Base-by-base conservation (phyloP, 108 stramenopile species). In the Thalassiosira profunda region DNA sequence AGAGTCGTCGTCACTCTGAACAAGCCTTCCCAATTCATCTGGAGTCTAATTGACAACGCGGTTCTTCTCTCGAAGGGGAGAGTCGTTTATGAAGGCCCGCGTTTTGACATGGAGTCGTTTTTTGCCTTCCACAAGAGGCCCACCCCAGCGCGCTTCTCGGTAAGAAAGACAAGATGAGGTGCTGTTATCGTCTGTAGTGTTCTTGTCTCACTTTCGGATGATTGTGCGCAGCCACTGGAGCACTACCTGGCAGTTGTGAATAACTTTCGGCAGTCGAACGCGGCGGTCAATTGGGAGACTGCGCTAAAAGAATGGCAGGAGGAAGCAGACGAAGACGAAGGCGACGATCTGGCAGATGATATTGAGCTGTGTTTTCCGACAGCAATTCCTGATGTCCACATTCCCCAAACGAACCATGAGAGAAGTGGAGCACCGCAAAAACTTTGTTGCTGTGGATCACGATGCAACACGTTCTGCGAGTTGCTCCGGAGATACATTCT, bases 1-100 rank as follows among this genome's bases (percentile, higher is more conserved):
- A 71, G 77, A 25, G 80, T 87, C 24, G 76, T 87, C 35, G 36
- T 87, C 4, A 87, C 86, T 15, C 81, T 87, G 20, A 76, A 84
- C 31, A 74, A 81, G 31, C 83, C 86, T 33, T 75, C 72, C 9
- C 34, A 51, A 10, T 80, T 79, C 38, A 79, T 87, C 25, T 87
- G 86, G 86, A 53, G 75, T 34, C 61, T 79, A 0, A 79, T 87
- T 52, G 86, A 87, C 42, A 74, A 84, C 55, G 80, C 79, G 28
- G 58, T 87, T 2, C 60, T 87, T 30, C 66, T 87, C n/a, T 61
- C 73, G 23, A 65, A 79, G 18, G 83, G 82, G 6, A 67, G 69
- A 38, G 68, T 87, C 20, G 69, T 87, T 35, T 87, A 82, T 54
- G 55, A 78, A 33, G 86, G 86, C 7, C 36, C 64, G 17, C 66